Percentiles rank a stretch among this genome's conserved stretches.
Evolutionary conservation across 78 protist species (phyloP).

Genomic region (Dictyostelium intermedium): DNA sequence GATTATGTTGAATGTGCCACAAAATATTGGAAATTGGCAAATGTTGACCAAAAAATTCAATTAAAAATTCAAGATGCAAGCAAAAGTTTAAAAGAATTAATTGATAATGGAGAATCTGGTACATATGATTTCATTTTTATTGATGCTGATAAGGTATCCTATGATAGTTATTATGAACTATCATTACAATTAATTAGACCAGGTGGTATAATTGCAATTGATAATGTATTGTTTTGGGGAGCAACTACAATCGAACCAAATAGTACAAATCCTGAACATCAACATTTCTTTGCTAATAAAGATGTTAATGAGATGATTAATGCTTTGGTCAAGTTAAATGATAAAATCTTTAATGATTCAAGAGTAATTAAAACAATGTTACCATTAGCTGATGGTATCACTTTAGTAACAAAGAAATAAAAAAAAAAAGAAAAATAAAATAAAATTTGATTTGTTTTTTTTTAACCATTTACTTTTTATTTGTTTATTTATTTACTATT

Average conservation of each 20-base stretch:
- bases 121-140: slow-evolving; percentile 85
- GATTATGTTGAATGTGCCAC: slow-evolving; percentile 29
- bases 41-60: slow-evolving; percentile 73
- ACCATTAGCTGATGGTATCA: slow-evolving; percentile 83
- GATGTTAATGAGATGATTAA: background rate
- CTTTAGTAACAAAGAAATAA: slow-evolving; percentile 64
- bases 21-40: slow-evolving; percentile 53
- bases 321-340: slow-evolving; percentile 60
- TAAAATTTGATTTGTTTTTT: too few species aligned
- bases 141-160: slow-evolving; percentile 84
- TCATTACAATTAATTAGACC: slow-evolving; percentile 58
- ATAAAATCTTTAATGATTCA: slow-evolving; percentile 30
- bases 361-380: slow-evolving; percentile 54
- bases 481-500: too few species aligned
- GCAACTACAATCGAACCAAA: background rate
- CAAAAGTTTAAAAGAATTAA: slow-evolving; percentile 33
- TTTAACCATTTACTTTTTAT: too few species aligned
- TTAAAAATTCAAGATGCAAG: slow-evolving; percentile 72
- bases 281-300: background rate
- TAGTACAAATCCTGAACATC: background rate
- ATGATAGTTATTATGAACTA: slow-evolving; percentile 77
- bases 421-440: background rate
- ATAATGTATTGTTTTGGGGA: slow-evolving; percentile 71
- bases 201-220: slow-evolving; percentile 84
- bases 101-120: slow-evolving; percentile 19